phyloP scores from a whole-genome alignment of 306 rosid species.

The Oxytropis ochrocephala region DNA sequence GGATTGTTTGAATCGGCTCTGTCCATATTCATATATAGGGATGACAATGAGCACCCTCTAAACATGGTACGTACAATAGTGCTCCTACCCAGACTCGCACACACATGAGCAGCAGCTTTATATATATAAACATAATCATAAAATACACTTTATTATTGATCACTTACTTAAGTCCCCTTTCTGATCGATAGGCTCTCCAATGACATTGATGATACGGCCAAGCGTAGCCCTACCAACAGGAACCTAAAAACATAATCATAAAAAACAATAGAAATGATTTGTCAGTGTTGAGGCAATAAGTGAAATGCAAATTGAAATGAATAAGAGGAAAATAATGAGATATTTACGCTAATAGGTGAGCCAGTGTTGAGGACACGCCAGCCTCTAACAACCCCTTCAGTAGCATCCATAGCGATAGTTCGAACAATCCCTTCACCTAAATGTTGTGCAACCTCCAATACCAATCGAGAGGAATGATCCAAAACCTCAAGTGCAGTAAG shows the following conservation, averaged over 20 bases:
- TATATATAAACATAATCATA: no score
- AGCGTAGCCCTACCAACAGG: constrained; percentile 98
- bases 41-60: no score
- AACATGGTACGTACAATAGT: no score
- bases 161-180: constrained; percentile 77
- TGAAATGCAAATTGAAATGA: not conserved
- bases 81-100: no score
- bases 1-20: no score
- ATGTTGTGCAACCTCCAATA: constrained; percentile 94
- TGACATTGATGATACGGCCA: constrained; percentile 92
- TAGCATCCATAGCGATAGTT: constrained; percentile 94
- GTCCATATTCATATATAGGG: no score
- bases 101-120: no score
- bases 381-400: constrained; percentile 82
- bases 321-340: not conserved
- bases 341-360: constrained; percentile 76
- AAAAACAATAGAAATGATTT: no score
- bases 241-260: constrained; percentile 32
- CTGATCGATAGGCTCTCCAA: constrained; percentile 88
- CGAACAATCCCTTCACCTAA: constrained; percentile 83
- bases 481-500: constrained; percentile 82
- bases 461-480: constrained; percentile 59
- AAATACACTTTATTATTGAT: not conserved
- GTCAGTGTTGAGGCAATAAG: no score
- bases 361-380: constrained; percentile 91